These are phyloP conservation scores for Taphrina pruni DNA, from an alignment of 1,139 yeast genomes.

Conservation along the genomic window DNA sequence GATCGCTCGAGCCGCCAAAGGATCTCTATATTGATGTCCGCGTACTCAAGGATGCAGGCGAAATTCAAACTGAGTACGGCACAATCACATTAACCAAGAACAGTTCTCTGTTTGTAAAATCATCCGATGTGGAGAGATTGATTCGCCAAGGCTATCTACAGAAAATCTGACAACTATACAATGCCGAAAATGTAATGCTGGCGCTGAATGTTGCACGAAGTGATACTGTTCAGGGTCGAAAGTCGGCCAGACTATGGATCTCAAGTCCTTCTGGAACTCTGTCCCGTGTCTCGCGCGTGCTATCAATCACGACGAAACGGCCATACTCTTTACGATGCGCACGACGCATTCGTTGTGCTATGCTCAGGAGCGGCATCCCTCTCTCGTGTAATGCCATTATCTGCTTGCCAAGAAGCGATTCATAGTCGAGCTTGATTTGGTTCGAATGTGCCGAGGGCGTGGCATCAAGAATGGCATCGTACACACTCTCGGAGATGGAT, in stretches of 20 bases:
- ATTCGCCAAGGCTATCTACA: conserved; percentile 87
- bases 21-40: conserved; percentile 93
- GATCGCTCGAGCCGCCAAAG: conserved; percentile 85
- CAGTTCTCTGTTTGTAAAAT: conserved; percentile 91
- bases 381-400: background rate
- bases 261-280: conserved; percentile 1
- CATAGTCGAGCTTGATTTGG: conserved; percentile 1
- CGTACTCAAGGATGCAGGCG: conserved; percentile 93
- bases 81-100: conserved; percentile 93
- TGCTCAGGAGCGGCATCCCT: background rate
- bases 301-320: background rate
- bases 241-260: background rate
- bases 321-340: background rate
- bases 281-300: background rate
- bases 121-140: conserved; percentile 88
- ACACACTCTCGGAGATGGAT: conserved; percentile 1
- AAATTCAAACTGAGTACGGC: conserved; percentile 96
- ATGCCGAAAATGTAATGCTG: background rate
- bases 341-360: background rate
- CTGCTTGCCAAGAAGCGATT: conserved; percentile 1
- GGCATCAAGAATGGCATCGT: background rate
- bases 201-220: background rate
- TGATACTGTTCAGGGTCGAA: background rate
- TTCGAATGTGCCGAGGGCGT: background rate
- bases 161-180: conserved; percentile 1